Base-by-base conservation (phyloP, 768 basidiomycete species). In the Dioszegia aurantiaca region DNA sequence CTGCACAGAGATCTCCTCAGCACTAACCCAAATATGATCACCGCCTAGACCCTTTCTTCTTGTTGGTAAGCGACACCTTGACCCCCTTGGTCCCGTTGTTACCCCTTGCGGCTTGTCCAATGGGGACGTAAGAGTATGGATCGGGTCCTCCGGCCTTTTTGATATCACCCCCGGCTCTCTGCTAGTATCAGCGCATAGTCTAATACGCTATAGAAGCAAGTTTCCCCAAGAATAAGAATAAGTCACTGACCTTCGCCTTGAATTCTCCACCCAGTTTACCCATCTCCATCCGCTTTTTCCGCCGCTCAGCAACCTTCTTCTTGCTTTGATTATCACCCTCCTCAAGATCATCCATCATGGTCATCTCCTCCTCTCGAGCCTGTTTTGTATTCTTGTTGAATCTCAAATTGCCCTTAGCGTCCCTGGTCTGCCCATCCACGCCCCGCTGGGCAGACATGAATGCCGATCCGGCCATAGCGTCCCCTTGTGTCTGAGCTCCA, bases 361-460 rank as follows among this genome's bases (percentile, higher is more conserved):
- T 80, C 45, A 81, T 84, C 5, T 79, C 80, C 51, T 85, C 85
- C 48, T 87, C 82, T 59, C 91, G 79, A 58, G 91, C 85, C 77
- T 94, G 92, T 78, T 93, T 98, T 36, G 91, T 97, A 70, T 94
- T 87, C 76, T 95, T 97, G 80, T 95, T 90, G 79, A 98, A 97
- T 77, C 90, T 93, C 73, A 98, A 78, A 54, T 84, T 85, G 4
- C 95, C 95, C 61, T 84, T 85, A 1, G 85, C 80, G 23, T 90
- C 89, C 27, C 93, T 85, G 2, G 83, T 87, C 79, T 91, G 91
- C 21, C 93, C 94, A 75, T 97, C 94, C 23, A 85, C 85, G 5
- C 90, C 91, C 9, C 86, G 85, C 57, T 94, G 70, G 47, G 81
- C 84, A 77, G 95, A 90, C 59, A 81, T 84, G 77, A 95, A 98